These are phyloP conservation scores for Alternaria dauci DNA, from an alignment of 2,329 filamentous ascomycete genomes.

Conservation along the genomic window DNA sequence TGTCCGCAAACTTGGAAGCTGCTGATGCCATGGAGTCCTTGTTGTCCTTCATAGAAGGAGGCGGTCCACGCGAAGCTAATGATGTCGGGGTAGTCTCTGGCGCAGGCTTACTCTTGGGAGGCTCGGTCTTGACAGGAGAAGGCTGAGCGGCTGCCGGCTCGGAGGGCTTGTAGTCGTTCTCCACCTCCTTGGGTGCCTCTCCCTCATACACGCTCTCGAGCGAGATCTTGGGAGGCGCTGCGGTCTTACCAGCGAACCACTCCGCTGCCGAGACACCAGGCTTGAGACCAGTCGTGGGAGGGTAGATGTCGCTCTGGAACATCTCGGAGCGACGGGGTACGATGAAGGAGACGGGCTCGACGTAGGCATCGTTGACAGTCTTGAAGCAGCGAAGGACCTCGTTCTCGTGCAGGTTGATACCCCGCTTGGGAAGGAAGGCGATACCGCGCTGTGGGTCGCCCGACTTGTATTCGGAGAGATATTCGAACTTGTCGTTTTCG, in stretches of 20 bases:
- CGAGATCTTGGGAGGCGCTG: conserved; percentile 87
- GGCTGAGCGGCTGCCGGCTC: conserved; percentile 45
- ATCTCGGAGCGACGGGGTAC: conserved; percentile 91
- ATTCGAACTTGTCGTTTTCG: conserved; percentile 98
- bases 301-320: conserved; percentile 97
- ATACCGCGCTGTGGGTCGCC: conserved; percentile 91
- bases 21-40: conserved; percentile 85
- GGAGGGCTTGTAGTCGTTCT: conserved; percentile 71
- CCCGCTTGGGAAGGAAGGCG: conserved; percentile 92
- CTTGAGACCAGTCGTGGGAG: conserved; percentile 80
- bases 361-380: conserved; percentile 92
- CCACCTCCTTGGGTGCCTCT: conserved; percentile 77
- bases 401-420: conserved; percentile 95
- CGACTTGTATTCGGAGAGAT: conserved; percentile 97
- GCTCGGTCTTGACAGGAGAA: conserved; percentile 63
- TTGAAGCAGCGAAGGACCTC: conserved; percentile 93
- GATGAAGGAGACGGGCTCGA: conserved; percentile 97
- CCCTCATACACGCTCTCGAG: conserved; percentile 92
- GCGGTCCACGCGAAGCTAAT: conserved; percentile 60
- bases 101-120: conserved; percentile 53
- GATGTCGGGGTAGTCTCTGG: conserved; percentile 58
- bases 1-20: conserved; percentile 85
- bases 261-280: conserved; percentile 81
- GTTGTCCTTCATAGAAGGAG: conserved; percentile 81
- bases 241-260: conserved; percentile 88